Conservation (phyloP, 768 basidiomycete species). For the Paxillus involutus region DNA sequence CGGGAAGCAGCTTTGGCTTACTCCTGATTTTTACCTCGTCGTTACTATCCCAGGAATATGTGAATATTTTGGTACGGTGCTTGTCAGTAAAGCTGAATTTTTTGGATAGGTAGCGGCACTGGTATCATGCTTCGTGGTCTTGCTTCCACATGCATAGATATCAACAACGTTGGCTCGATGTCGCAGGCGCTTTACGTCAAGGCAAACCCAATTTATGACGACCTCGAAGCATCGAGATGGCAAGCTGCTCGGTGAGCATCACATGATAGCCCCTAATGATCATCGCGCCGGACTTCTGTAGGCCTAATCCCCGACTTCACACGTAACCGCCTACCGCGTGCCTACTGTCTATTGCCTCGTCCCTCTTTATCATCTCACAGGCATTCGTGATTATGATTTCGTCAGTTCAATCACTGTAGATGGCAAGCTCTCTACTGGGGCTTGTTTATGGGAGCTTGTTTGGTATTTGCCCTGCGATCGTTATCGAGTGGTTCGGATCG, state of each 20-base stretch:
- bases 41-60: too few species aligned
- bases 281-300: not conserved
- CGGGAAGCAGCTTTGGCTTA: too few species aligned
- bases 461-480: conserved; percentile 71
- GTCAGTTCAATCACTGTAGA: conserved; percentile 66
- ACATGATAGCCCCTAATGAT: not conserved
- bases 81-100: too few species aligned
- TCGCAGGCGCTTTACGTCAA: conserved; percentile 67
- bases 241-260: conserved; percentile 79
- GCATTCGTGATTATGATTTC: conserved; percentile 53
- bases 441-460: conserved; percentile 38
- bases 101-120: too few species aligned
- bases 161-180: conserved; percentile 76
- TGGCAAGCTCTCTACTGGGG: conserved; percentile 31
- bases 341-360: conserved; percentile 69
- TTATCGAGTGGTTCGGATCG: conserved; percentile 88
- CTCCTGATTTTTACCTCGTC: too few species aligned
- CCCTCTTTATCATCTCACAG: conserved; percentile 73
- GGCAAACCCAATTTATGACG: conserved; percentile 61
- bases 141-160: conserved; percentile 43
- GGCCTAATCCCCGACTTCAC: conserved; percentile 39
- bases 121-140: not conserved
- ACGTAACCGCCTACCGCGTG: conserved; percentile 64
- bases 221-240: conserved; percentile 63
- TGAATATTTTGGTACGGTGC: too few species aligned